Evolutionary conservation across 1,284 basidiomycete species (phyloP).

Genomic region (Kalmanozyma brasiliensis): DNA sequence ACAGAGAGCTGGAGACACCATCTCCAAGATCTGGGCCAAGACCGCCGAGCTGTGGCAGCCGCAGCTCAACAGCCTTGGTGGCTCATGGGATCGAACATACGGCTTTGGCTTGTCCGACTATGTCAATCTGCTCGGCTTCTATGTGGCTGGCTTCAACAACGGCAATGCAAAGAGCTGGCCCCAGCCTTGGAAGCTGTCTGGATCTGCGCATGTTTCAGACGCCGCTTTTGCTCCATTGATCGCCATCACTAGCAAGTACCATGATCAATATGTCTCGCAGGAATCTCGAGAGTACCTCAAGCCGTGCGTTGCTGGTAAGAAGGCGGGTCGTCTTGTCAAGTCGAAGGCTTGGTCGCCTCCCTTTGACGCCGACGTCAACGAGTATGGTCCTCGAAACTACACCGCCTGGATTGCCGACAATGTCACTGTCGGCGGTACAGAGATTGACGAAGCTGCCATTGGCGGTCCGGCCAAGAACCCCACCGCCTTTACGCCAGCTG

Average conservation of each 20-base stretch:
- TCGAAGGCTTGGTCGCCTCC: slow-evolving; percentile 33
- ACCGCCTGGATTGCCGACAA: slow-evolving; percentile 34
- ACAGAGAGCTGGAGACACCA: slow-evolving; percentile 31
- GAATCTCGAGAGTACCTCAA: slow-evolving; percentile 18
- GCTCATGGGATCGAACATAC: slow-evolving; percentile 36
- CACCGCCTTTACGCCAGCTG: slow-evolving; percentile 27
- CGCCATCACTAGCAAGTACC: slow-evolving; percentile 36
- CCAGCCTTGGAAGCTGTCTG: slow-evolving; percentile 30
- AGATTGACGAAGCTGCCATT: slow-evolving; percentile 34
- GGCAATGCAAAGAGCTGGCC: slow-evolving; percentile 29
- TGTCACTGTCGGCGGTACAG: slow-evolving; percentile 30
- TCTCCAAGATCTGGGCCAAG: slow-evolving; percentile 43
- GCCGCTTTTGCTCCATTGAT: slow-evolving; percentile 30
- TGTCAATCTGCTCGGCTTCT: slow-evolving; percentile 34
- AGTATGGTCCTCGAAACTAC: slow-evolving; percentile 41
- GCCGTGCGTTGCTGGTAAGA: slow-evolving; percentile 10
- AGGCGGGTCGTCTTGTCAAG: slow-evolving; percentile 20
- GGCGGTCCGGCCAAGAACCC: slow-evolving; percentile 37
- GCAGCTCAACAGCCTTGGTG: slow-evolving; percentile 30
- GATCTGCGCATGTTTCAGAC: slow-evolving; percentile 24
- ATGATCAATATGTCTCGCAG: slow-evolving; percentile 31
- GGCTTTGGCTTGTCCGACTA: slow-evolving; percentile 33
- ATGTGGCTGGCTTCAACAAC: slow-evolving; percentile 17
- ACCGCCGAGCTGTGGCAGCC: slow-evolving; percentile 36
- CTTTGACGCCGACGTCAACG: slow-evolving; percentile 28